Conservation (phyloP, 768 basidiomycete genomes). For the Agrocybe chaxingu region DNA sequence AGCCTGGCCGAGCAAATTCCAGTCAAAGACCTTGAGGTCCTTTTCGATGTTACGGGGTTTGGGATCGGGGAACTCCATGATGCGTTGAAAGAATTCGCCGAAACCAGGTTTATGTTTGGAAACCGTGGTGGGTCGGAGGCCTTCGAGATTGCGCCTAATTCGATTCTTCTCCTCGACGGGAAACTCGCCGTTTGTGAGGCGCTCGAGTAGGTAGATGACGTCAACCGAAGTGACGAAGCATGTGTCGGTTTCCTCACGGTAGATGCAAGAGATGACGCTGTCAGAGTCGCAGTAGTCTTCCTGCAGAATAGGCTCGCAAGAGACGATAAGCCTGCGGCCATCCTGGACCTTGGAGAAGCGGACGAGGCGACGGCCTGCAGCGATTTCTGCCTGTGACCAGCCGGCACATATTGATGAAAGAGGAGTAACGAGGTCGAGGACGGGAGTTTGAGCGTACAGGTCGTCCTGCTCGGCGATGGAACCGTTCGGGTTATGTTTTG, state of each 20-base stretch:
- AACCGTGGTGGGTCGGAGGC: slow-evolving; percentile 85
- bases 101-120: slow-evolving; percentile 80
- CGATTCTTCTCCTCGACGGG: slow-evolving; percentile 96
- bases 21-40: slow-evolving; percentile 87
- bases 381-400: slow-evolving; percentile 66
- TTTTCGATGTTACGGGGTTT: slow-evolving; percentile 97
- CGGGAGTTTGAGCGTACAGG: slow-evolving; percentile 46
- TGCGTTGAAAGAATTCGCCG: slow-evolving; percentile 88
- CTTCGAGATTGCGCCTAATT: slow-evolving; percentile 91
- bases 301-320: slow-evolving; percentile 72
- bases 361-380: slow-evolving; percentile 76
- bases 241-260: slow-evolving; percentile 68
- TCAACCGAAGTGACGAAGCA: slow-evolving; percentile 96
- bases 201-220: slow-evolving; percentile 89
- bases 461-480: slow-evolving; percentile 36
- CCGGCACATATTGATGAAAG: slow-evolving; percentile 50
- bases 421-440: slow-evolving; percentile 59
- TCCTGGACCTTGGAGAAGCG: slow-evolving; percentile 80
- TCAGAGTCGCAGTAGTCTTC: slow-evolving; percentile 71
- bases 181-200: slow-evolving; percentile 71
- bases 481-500: slow-evolving; percentile 32
- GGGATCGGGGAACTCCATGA: slow-evolving; percentile 95
- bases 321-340: slow-evolving; percentile 71
- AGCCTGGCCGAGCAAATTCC: slow-evolving; percentile 67
- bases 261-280: slow-evolving; percentile 94